phyloP scores from a whole-genome alignment of 805 yeast species.

The Candida verbasci region DNA sequence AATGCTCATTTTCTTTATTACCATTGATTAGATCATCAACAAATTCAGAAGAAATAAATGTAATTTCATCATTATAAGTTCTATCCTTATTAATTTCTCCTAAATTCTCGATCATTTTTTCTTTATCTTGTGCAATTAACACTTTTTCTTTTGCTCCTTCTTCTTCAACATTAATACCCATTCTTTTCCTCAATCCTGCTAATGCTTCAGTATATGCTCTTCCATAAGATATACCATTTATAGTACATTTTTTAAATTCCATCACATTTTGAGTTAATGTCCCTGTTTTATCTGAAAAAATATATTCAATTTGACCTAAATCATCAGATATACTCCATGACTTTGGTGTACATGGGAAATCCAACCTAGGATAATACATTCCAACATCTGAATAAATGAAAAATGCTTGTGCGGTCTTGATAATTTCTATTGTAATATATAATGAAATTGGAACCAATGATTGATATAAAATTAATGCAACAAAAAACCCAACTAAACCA shows the following conservation, averaged over 20 bases:
- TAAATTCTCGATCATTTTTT: conserved; percentile 48
- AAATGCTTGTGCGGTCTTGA: conserved; percentile 76
- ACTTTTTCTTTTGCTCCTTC: conserved; percentile 51
- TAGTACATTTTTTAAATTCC: conserved; percentile 81
- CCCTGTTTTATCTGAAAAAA: conserved; percentile 83
- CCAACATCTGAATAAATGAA: conserved; percentile 73
- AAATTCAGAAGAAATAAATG: conserved; percentile 65
- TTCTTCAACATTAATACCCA: conserved; percentile 68
- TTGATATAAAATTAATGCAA: conserved; percentile 71
- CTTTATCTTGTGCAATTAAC: conserved; percentile 54
- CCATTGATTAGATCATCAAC: conserved; percentile 57
- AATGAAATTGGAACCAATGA: conserved; percentile 80
- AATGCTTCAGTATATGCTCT: conserved; percentile 80
- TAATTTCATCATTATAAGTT: conserved; percentile 54
- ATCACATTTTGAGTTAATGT: conserved; percentile 79
- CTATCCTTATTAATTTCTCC: conserved; percentile 11
- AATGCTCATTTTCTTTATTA: conserved; percentile 58
- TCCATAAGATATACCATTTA: conserved; percentile 70
- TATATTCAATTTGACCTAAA: conserved; percentile 79
- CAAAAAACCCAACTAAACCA: conserved; percentile 71
- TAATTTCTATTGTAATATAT: conserved; percentile 76
- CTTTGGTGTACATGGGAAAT: conserved; percentile 80
- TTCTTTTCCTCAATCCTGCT: conserved; percentile 73
- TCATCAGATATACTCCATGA: conserved; percentile 86
- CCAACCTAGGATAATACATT: conserved; percentile 65